These are phyloP conservation scores for Pythium sp. DNA, from an alignment of 352 stramenopile genomes.

Conservation along the genomic window DNA sequence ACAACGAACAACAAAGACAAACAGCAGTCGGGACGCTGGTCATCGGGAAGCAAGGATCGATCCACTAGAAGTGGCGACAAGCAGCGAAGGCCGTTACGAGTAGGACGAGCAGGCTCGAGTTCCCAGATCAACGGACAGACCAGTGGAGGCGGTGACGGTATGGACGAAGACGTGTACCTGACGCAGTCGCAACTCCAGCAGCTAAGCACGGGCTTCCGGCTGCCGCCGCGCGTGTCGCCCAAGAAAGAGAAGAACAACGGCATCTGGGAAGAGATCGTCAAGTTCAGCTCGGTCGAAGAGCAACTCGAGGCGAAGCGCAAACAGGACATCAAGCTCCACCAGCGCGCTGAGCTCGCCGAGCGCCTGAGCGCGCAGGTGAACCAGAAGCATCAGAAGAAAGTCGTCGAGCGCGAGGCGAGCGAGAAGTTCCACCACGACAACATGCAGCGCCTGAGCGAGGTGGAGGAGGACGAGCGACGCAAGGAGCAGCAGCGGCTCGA, in stretches of 20 bases:
- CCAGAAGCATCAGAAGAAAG: conserved; percentile 32
- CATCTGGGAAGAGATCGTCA: conserved; percentile 85
- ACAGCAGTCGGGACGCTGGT: conserved; percentile 18
- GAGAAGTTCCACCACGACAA: conserved; percentile 52
- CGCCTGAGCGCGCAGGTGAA: conserved; percentile 56
- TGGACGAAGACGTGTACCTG: conserved; percentile 58
- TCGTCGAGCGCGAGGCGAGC: conserved; percentile 41
- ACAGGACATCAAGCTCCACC: conserved; percentile 25
- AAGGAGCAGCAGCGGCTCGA: conserved; percentile 56
- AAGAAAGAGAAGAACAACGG: conserved; percentile 77
- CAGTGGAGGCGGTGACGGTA: neutral
- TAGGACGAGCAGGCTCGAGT: neutral
- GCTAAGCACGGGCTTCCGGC: conserved; percentile 55
- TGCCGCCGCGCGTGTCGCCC: conserved; percentile 58
- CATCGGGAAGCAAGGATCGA: conserved; percentile 22
- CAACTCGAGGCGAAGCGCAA: conserved; percentile 49
- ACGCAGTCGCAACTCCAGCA: conserved; percentile 73
- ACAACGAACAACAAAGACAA: conserved; percentile 9
- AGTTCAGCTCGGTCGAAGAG: conserved; percentile 73
- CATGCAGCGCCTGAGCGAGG: conserved; percentile 38
- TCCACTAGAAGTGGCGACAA: conserved; percentile 12
- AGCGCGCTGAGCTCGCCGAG: conserved; percentile 35
- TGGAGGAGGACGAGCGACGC: conserved; percentile 54
- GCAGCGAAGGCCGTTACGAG: conserved; percentile 4
- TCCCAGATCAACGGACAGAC: neutral